Percentiles rank a stretch among this genome's conserved stretches.
Conservation (phyloP, 2,329 filamentous ascomycete genomes). For the Ustulina deusta region DNA sequence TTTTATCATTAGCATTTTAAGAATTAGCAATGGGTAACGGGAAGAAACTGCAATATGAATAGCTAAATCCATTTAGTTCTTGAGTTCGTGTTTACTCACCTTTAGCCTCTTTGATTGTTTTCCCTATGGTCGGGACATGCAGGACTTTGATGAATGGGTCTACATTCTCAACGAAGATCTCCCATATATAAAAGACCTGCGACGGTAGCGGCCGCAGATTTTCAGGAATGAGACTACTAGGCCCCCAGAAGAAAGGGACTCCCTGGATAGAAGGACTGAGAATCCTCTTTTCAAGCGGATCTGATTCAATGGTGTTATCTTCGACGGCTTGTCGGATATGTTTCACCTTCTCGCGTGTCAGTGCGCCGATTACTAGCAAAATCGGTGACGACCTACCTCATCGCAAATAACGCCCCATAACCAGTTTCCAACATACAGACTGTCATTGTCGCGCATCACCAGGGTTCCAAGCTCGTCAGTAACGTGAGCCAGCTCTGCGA, state of each 20-base stretch:
- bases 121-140: conserved; percentile 18
- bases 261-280: conserved; percentile 18
- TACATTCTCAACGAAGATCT: conserved; percentile 28
- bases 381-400: conserved; percentile 4
- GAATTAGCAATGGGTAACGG: no score
- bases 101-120: conserved; percentile 24
- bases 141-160: conserved; percentile 28
- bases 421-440: conserved; percentile 30
- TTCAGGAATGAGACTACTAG: not conserved
- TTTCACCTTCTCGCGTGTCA: conserved; percentile 19
- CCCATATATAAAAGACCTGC: conserved; percentile 27
- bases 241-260: conserved; percentile 30
- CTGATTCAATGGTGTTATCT: conserved; percentile 8
- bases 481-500: conserved; percentile 6
- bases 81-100: not conserved
- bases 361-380: not conserved
- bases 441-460: conserved; percentile 19
- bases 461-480: conserved; percentile 28
- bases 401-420: conserved; percentile 29
- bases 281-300: conserved; percentile 26
- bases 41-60: not conserved
- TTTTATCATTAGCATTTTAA: not conserved
- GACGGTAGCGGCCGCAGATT: conserved; percentile 19
- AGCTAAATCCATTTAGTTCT: not conserved
- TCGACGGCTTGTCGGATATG: conserved; percentile 32